A percentile compares a stretch with the other conserved stretches of the same genome.
phyloP scores from a whole-genome alignment of 495 filamentous ascomycete genomes.

The Halenospora varia region DNA sequence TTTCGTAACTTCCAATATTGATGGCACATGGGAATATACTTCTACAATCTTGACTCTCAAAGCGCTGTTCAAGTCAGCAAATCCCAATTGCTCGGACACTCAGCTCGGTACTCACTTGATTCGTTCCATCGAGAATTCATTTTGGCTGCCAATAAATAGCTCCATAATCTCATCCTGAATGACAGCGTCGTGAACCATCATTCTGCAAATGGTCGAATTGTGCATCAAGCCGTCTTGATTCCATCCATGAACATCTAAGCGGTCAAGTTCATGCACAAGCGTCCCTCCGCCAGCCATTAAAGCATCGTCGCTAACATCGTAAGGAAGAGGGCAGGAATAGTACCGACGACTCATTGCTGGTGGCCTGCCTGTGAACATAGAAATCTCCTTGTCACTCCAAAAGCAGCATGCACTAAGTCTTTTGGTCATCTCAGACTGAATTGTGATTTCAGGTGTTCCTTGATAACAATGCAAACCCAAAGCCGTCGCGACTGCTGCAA shows the following conservation, averaged over 20 bases:
- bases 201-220: slow-evolving; percentile 4
- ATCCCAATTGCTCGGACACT: background rate
- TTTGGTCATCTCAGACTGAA: slow-evolving; percentile 5
- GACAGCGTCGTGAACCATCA: background rate
- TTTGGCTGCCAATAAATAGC: slow-evolving; percentile 39
- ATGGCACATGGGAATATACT: background rate
- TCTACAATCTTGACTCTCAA: background rate
- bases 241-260: slow-evolving; percentile 15
- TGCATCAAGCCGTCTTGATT: slow-evolving; percentile 4
- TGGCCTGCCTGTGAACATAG: slow-evolving; percentile 14
- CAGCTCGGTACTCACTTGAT: slow-evolving; percentile 36
- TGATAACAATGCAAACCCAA: slow-evolving; percentile 10
- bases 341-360: slow-evolving; percentile 15
- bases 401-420: slow-evolving; percentile 4
- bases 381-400: slow-evolving; percentile 8
- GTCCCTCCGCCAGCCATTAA: slow-evolving; percentile 1
- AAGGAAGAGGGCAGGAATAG: slow-evolving; percentile 30
- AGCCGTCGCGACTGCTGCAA: slow-evolving; percentile 35
- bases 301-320: slow-evolving; percentile 12
- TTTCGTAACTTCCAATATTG: slow-evolving; percentile 22
- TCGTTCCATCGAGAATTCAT: slow-evolving; percentile 38
- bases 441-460: background rate
- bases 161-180: slow-evolving; percentile 19
- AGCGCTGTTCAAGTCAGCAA: background rate
- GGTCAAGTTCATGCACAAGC: background rate